Conservation (phyloP, 2,329 filamentous ascomycete species). For the Fusarium abutilonis region DNA sequence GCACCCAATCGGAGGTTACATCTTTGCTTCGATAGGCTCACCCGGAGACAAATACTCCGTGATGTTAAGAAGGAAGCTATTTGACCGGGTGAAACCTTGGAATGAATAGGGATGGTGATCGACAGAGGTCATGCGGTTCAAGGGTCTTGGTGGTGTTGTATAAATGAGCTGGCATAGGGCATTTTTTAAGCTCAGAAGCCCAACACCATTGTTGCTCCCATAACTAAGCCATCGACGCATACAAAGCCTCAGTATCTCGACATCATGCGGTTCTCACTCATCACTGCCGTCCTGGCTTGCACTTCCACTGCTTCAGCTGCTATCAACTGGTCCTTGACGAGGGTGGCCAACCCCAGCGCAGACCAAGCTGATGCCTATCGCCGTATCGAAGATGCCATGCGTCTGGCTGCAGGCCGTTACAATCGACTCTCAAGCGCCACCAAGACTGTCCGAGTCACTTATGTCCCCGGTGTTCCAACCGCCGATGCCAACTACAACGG, state of each 20-base stretch:
- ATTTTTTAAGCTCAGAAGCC: not conserved
- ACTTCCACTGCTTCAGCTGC: conserved; percentile 50
- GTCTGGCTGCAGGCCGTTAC: conserved; percentile 54
- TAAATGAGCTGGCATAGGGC: not conserved
- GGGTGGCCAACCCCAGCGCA: conserved; percentile 51
- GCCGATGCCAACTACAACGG: conserved; percentile 59
- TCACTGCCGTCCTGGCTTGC: conserved; percentile 44
- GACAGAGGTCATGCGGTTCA: conserved; percentile 11
- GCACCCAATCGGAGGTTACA: conserved; percentile 7
- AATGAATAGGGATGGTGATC: conserved; percentile 14
- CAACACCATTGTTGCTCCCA: not conserved
- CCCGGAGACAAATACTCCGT: conserved; percentile 21
- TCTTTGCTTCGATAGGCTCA: not conserved
- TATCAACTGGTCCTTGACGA: conserved; percentile 53
- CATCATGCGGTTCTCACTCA: conserved; percentile 50
- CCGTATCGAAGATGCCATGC: conserved; percentile 56
- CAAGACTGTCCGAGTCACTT: conserved; percentile 54
- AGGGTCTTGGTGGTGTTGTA: conserved; percentile 4
- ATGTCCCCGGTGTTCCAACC: conserved; percentile 56
- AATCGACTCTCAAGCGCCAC: conserved; percentile 47
- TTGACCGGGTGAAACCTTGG: conserved; percentile 19
- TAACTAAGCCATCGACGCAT: not conserved
- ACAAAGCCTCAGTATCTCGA: not conserved
- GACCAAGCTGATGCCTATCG: conserved; percentile 57
- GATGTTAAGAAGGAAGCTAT: conserved; percentile 11